phyloP scores from a whole-genome alignment of 495 filamentous ascomycete genomes.

The Penicillium canescens region DNA sequence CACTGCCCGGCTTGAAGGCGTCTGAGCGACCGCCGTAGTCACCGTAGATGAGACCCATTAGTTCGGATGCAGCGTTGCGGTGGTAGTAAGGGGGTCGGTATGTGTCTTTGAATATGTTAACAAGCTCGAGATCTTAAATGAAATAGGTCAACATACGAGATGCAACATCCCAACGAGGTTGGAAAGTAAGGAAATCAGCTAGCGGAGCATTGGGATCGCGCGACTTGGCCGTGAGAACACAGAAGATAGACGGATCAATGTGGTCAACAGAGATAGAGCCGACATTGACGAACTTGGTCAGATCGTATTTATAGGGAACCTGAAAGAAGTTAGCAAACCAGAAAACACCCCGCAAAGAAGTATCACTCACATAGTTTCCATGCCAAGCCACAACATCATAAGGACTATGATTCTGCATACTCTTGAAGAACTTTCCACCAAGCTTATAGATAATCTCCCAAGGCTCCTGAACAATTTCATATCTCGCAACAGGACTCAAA shows the following conservation, averaged over 20 bases:
- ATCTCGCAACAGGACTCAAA: conserved; percentile 41
- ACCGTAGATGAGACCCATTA: conserved; percentile 56
- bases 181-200: conserved; percentile 52
- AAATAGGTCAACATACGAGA: conserved; percentile 30
- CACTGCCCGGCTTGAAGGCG: conserved; percentile 58
- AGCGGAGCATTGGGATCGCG: conserved; percentile 42
- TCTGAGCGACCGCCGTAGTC: conserved; percentile 54
- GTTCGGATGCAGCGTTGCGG: conserved; percentile 49
- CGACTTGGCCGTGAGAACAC: conserved; percentile 49
- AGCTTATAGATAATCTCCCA: conserved; percentile 55
- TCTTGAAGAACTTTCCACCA: conserved; percentile 50
- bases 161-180: conserved; percentile 50
- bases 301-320: conserved; percentile 51
- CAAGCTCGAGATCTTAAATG: neutral
- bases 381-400: conserved; percentile 58
- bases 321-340: conserved; percentile 13
- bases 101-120: conserved; percentile 32
- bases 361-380: conserved; percentile 45
- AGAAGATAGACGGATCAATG: conserved; percentile 54
- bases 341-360: neutral
- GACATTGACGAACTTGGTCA: conserved; percentile 53
- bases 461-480: conserved; percentile 38
- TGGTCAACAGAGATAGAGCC: conserved; percentile 53
- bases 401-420: conserved; percentile 48
- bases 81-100: conserved; percentile 53